Conservation (phyloP, 1,284 basidiomycete genomes). For the Meripilus lineatus region DNA sequence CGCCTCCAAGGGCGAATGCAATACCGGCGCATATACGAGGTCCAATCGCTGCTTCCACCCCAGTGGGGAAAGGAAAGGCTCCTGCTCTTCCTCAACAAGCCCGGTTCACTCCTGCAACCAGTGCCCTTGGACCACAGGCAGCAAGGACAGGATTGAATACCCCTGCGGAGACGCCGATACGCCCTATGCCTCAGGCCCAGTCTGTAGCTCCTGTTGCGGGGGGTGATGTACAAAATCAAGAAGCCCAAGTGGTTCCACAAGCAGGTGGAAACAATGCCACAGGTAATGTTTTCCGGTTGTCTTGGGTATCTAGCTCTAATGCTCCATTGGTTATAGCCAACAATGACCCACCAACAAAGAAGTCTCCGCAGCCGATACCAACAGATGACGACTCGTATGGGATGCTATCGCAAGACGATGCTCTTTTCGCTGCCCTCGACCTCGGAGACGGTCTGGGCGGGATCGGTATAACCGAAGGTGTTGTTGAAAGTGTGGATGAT, state of each 20-base stretch:
- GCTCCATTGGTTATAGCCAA: background rate
- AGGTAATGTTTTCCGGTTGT: background rate
- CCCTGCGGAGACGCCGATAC: conserved; percentile 11
- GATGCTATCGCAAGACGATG: conserved; percentile 60
- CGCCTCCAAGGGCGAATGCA: conserved; percentile 7
- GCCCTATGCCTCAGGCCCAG: conserved; percentile 2
- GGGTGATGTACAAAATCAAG: too few species aligned
- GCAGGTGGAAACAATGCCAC: background rate
- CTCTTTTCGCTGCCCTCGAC: conserved; percentile 54
- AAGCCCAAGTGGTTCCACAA: too few species aligned
- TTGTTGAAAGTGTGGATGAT: background rate
- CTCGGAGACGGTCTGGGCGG: conserved; percentile 45
- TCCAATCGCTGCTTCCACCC: conserved; percentile 14
- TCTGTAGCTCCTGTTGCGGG: background rate
- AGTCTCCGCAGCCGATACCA: background rate
- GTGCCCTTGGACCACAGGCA: background rate
- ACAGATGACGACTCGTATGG: conserved; percentile 39
- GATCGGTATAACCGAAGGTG: conserved; percentile 17
- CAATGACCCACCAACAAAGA: conserved; percentile 2
- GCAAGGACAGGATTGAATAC: conserved; percentile 6
- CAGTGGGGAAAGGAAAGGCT: conserved; percentile 9
- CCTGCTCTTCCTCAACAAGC: conserved; percentile 1
- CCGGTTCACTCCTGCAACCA: background rate
- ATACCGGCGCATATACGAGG: conserved; percentile 22
- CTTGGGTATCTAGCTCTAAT: background rate